Evolutionary conservation across 23 red algal genomes (phyloP), one percentile per base, ranked within the genome.

Genomic region (Porphyridium purpureum): DNA sequence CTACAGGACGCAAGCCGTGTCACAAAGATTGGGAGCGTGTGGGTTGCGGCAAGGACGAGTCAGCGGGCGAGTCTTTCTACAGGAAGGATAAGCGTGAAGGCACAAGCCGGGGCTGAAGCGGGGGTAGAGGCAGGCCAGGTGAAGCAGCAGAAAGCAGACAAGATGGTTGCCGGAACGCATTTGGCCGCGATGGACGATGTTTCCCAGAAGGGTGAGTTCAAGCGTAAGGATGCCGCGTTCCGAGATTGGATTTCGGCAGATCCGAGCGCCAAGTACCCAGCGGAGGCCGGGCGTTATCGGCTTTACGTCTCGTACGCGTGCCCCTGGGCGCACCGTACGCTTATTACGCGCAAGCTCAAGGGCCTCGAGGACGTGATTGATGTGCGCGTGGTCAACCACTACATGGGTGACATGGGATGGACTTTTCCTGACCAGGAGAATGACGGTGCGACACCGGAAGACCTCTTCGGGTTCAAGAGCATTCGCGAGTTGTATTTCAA

Each of bases 371-470:
- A 57, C 8, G 54, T 64, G 28, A 56, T 93, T 29, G 57, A 59
- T 9, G 50, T 69, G 24, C 70, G 64, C 22, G 74, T 93, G 0
- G 84, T 93, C 2, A 58, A 93, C 30, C 66, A 73, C 42, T 49
- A 75, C 52, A 93, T 93, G 84, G 84, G 73, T 14, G 29, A 57
- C 20, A 52, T 49, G 11, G 84, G 84, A 14, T 93, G 84, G 84
- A 49, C 62, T 4, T 93, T 93, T 62, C 60, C 75, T 22, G 64
- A 55, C 5, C 27, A 40, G 24, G 72, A 70, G 29, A 59, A 57
- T 26, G 34, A 60, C 44, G 36, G 53, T 50, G 47, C 52, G 41
- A 57, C 76, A 11, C 33, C 52, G 26, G 84, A 93, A 32, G 67
- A 61, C 33, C 33, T 80, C 29, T 69, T 57, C 52, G 84, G 84